Evolutionary conservation across 164 flowering plant genomes (phyloP).

Genomic region (grape (Vitis vinifera)): ASM3070453v1 NC_081810.1:6043001-6043500

Average conservation of each 20-base stretch:
- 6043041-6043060: not conserved
- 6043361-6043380: not conserved
- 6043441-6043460: conserved; percentile 1
- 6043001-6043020: conserved; percentile 21
- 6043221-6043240: not conserved
- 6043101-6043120: conserved; percentile 79
- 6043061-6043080: too few species aligned
- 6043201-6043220: not conserved
- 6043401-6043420: not conserved
- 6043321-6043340: conserved; percentile 72
- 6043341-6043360: conserved; percentile 77
- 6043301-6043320: conserved; percentile 68
- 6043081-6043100: conserved; percentile 74
- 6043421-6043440: not conserved
- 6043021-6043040: conserved; percentile 5
- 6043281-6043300: conserved; percentile 59
- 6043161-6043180: conserved; percentile 8
- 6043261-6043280: conserved; percentile 34
- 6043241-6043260: not conserved
- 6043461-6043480: not conserved
- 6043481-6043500: too few species aligned
- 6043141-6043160: conserved; percentile 54
- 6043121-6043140: conserved; percentile 70
- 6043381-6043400: not conserved
- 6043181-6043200: not conserved